Conservation (phyloP, 2,329 filamentous ascomycete genomes). For the Calonectria pauciramosa region DNA sequence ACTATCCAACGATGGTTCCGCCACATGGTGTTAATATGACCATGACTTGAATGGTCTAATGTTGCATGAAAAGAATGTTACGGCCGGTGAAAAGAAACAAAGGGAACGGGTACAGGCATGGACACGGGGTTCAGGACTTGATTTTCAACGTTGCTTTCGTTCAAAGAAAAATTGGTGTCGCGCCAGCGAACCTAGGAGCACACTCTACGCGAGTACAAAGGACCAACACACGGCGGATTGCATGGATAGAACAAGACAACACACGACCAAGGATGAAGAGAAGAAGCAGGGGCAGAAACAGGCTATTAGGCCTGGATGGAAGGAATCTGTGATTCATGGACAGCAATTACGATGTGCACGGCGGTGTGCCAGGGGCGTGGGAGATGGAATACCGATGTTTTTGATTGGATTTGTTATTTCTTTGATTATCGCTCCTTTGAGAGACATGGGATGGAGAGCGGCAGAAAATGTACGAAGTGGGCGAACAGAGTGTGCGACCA, state of each 20-base stretch:
- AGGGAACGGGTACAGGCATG: conserved; percentile 31
- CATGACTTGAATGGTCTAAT: conserved; percentile 42
- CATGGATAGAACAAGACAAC: conserved; percentile 19
- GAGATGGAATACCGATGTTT: conserved; percentile 20
- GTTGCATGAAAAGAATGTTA: conserved; percentile 24
- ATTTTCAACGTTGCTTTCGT: conserved; percentile 35
- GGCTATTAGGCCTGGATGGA: not conserved
- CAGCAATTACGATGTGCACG: conserved; percentile 41
- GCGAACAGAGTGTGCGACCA: not conserved
- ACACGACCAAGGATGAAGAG: conserved; percentile 15
- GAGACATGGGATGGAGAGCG: conserved; percentile 4
- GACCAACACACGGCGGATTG: conserved; percentile 9
- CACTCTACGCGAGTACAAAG: conserved; percentile 12
- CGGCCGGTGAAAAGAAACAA: conserved; percentile 29
- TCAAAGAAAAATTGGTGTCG: conserved; percentile 25
- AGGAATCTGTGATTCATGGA: conserved; percentile 12
- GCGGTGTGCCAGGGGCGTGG: conserved; percentile 32
- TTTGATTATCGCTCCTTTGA: not conserved
- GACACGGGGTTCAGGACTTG: conserved; percentile 33
- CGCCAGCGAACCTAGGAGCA: conserved; percentile 13
- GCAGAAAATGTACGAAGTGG: conserved; percentile 39
- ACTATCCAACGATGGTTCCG: conserved; percentile 65
- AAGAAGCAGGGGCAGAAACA: not conserved
- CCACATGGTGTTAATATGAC: conserved; percentile 64
- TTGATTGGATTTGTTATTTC: conserved; percentile 20